Evolutionary conservation across 352 stramenopile genomes (phyloP).

Genomic region (Salisapilia sapeloensis): DNA sequence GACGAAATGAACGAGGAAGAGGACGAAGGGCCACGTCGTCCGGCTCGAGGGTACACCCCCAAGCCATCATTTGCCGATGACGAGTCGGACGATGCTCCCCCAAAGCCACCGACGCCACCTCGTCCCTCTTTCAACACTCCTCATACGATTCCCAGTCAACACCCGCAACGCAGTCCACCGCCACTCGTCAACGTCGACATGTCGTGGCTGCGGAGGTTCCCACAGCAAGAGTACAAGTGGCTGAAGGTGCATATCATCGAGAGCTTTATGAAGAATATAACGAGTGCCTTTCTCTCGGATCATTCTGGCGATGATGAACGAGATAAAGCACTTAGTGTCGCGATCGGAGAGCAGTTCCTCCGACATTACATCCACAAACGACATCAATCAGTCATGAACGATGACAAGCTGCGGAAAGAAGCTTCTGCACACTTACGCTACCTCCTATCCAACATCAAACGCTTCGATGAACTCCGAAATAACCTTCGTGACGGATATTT

Average conservation of each 20-base stretch:
- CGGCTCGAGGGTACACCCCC: too few species aligned
- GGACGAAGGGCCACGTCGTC: neutral
- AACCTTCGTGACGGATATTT: conserved; percentile 16
- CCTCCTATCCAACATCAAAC: conserved; percentile 27
- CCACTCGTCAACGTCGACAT: conserved; percentile 8
- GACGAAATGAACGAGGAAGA: conserved; percentile 3
- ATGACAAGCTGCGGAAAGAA: conserved; percentile 16
- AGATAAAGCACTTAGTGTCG: conserved; percentile 6
- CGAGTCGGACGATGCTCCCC: neutral
- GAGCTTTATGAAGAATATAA: conserved; percentile 19
- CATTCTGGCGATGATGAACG: conserved; percentile 4
- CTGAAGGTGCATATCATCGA: conserved; percentile 10
- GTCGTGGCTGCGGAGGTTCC: conserved; percentile 13
- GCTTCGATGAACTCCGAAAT: conserved; percentile 13
- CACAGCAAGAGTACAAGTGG: conserved; percentile 18
- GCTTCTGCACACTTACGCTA: conserved; percentile 28
- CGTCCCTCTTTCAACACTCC: neutral
- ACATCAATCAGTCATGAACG: conserved; percentile 5
- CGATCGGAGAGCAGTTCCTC: conserved; percentile 15
- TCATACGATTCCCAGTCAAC: neutral
- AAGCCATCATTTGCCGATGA: neutral
- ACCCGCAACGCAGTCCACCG: neutral
- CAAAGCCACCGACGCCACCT: conserved; percentile 1
- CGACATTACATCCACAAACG: conserved; percentile 17
- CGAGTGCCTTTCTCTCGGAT: conserved; percentile 20